Conservation (phyloP, 768 basidiomycete species). For the Cantharellus cinnabarinus region DNA sequence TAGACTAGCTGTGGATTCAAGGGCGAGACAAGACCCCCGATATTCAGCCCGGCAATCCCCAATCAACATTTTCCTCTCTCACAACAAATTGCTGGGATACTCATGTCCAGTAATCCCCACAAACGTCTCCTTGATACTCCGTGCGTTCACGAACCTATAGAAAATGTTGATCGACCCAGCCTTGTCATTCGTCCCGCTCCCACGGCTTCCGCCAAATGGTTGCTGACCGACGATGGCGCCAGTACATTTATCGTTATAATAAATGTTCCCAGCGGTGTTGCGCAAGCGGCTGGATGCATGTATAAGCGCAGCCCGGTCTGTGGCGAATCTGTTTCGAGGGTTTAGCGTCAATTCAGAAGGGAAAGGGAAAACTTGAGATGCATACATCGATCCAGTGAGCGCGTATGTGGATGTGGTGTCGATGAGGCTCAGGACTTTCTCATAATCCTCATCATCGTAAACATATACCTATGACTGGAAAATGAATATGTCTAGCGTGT, state of each 20-base stretch:
- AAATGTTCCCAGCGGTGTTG: slow-evolving; percentile 87
- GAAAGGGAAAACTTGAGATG: not conserved
- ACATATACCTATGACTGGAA: slow-evolving; percentile 42
- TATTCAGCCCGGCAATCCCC: too few species aligned
- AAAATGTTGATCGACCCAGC: slow-evolving; percentile 66
- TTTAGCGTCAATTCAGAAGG: not conserved
- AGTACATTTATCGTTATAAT: slow-evolving; percentile 97
- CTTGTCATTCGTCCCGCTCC: slow-evolving; percentile 95
- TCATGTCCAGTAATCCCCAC: slow-evolving; percentile 55
- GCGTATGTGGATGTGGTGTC: slow-evolving; percentile 76
- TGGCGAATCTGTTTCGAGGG: slow-evolving; percentile 41
- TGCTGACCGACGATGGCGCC: slow-evolving; percentile 96
- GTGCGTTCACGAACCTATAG: slow-evolving; percentile 65
- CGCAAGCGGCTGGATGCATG: slow-evolving; percentile 64
- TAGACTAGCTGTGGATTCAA: too few species aligned
- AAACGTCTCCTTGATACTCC: slow-evolving; percentile 97
- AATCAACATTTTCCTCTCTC: not conserved
- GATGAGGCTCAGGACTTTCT: slow-evolving; percentile 70
- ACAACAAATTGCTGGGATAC: slow-evolving; percentile 78
- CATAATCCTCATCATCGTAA: slow-evolving; percentile 71
- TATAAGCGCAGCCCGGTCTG: slow-evolving; percentile 62
- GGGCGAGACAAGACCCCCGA: too few species aligned
- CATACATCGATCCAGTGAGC: slow-evolving; percentile 80
- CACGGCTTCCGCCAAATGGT: slow-evolving; percentile 88
- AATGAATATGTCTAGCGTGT: not conserved